Conservation (phyloP, 345 rosid species). For the Garcia nutans region DNA sequence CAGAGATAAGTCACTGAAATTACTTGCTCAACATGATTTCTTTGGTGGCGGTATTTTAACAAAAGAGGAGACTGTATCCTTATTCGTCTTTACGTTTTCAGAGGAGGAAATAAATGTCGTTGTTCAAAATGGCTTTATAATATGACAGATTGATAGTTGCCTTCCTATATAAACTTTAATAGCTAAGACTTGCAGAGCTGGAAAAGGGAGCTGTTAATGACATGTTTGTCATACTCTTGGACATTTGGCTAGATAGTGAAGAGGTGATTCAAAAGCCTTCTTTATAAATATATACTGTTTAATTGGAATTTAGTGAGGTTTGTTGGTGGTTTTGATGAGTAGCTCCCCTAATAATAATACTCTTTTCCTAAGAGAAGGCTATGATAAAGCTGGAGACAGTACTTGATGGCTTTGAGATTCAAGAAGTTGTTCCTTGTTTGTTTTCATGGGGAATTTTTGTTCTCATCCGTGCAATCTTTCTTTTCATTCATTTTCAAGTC, state of each 20-base stretch:
- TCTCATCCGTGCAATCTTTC: conserved; percentile 79
- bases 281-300: not conserved
- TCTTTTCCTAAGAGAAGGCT: conserved; percentile 64
- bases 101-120: conserved; percentile 7
- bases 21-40: conserved; percentile 70
- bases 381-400: conserved; percentile 72
- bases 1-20: conserved; percentile 67
- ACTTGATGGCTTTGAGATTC: conserved; percentile 73
- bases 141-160: conserved; percentile 7
- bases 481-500: conserved; percentile 68
- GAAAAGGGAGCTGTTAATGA: conserved; percentile 72
- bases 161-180: conserved; percentile 37
- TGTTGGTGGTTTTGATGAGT: not conserved
- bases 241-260: conserved; percentile 84
- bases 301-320: conserved; percentile 4
- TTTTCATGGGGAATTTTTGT: conserved; percentile 92
- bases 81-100: conserved; percentile 10
- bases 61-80: conserved; percentile 84
- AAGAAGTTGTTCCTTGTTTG: conserved; percentile 82
- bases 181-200: conserved; percentile 62
- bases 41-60: conserved; percentile 72
- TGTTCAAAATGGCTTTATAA: not conserved
- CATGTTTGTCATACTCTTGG: conserved; percentile 87
- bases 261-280: conserved; percentile 50
- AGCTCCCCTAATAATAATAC: conserved; percentile 36